Conservation (phyloP, 2,329 filamentous ascomycete genomes). For the Beauveria sp. region DNA sequence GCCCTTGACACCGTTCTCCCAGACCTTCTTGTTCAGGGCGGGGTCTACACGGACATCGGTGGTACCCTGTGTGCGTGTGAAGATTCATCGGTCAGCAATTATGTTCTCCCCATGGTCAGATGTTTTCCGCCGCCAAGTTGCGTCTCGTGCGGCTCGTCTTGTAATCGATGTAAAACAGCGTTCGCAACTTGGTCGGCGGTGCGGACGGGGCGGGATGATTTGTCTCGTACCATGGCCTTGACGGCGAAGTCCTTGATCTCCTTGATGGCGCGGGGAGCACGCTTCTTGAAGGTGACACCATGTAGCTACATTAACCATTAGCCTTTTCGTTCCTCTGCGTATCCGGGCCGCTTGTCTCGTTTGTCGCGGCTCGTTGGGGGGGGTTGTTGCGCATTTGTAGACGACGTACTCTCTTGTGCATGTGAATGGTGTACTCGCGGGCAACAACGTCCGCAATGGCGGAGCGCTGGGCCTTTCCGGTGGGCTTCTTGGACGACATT, state of each 20-base stretch:
- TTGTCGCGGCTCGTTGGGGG: not conserved
- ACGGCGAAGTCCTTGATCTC: constrained; percentile 94
- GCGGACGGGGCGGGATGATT: not conserved
- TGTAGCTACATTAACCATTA: constrained; percentile 59
- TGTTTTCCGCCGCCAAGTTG: not conserved
- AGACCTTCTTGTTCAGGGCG: constrained; percentile 99
- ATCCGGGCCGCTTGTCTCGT: not conserved
- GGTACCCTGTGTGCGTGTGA: constrained; percentile 61
- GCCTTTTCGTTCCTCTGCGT: not conserved
- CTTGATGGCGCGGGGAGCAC: constrained; percentile 97
- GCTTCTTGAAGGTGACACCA: constrained; percentile 99
- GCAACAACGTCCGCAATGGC: constrained; percentile 98
- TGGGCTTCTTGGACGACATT: constrained; percentile 37
- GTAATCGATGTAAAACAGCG: not conserved
- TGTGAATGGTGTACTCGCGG: constrained; percentile 99
- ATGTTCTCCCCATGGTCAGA: not conserved
- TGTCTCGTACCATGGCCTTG: constrained; percentile 81
- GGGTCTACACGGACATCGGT: constrained; percentile 96
- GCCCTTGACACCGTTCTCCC: constrained; percentile 98
- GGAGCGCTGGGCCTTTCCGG: constrained; percentile 57
- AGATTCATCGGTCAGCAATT: constrained; percentile 10
- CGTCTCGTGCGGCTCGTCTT: not conserved
- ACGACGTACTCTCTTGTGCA: constrained; percentile 75
- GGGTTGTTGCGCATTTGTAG: not conserved
- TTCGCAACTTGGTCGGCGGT: constrained; percentile 4